Evolutionary conservation across 2,329 filamentous ascomycete genomes (phyloP).

Genomic region (Ceratocystis destructans): DNA sequence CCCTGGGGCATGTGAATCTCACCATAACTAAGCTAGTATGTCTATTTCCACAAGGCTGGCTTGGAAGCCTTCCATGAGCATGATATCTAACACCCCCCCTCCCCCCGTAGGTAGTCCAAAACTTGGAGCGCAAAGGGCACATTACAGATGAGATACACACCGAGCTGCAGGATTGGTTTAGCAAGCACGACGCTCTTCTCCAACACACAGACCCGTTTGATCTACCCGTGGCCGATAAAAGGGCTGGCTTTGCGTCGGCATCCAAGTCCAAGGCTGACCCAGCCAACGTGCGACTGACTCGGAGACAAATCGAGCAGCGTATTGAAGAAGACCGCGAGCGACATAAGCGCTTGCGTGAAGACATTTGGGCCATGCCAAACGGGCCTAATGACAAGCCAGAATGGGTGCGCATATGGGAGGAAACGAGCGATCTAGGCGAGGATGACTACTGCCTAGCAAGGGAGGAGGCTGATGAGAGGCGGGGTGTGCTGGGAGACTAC

Average conservation of each 20-base stretch:
- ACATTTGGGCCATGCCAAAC: constrained; percentile 74
- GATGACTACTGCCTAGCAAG: constrained; percentile 67
- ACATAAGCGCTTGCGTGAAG: constrained; percentile 82
- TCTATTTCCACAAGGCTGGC: not conserved
- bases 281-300: constrained; percentile 42
- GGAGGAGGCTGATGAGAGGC: constrained; percentile 52
- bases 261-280: constrained; percentile 24
- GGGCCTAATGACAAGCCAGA: constrained; percentile 48
- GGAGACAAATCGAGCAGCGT: constrained; percentile 81
- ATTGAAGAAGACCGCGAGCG: constrained; percentile 94
- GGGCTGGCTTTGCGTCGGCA: constrained; percentile 22
- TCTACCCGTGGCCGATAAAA: not conserved
- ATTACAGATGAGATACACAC: constrained; percentile 59
- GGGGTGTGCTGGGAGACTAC: constrained; percentile 22
- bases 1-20: constrained; percentile 81
- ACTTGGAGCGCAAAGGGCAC: constrained; percentile 56
- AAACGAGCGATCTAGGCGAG: constrained; percentile 72
- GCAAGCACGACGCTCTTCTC: constrained; percentile 54
- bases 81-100: not conserved
- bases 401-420: constrained; percentile 71
- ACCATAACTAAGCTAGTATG: constrained; percentile 75
- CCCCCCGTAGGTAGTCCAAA: constrained; percentile 45
- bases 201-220: constrained; percentile 7
- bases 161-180: constrained; percentile 73
- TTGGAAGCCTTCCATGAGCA: not conserved